Base-by-base conservation (phyloP, 2,329 filamentous ascomycete species). In the Scedosporium apiospermum region DNA sequence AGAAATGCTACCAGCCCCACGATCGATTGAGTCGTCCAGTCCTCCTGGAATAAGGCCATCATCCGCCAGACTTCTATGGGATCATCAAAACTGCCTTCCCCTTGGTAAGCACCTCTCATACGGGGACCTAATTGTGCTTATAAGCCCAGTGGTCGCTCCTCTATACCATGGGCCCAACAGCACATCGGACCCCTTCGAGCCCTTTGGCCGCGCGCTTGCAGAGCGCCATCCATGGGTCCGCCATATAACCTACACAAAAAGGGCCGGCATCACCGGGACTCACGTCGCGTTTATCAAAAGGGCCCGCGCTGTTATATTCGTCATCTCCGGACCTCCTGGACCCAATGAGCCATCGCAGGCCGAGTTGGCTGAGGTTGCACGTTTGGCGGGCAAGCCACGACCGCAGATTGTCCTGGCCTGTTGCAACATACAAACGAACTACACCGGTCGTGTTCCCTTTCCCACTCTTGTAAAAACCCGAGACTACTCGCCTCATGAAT, bases 221-320 rank as follows among this genome's bases (percentile, higher is more conserved):
- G 76, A 74, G 58, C 78, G 82, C 66, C 86, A 89, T 68, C 75
- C 80, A 2, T 80, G 79, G 71, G 78, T 92, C 65, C 83, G 87
- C 21, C 89, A 92, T 70, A 83, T 91, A 53, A 88, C 89, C 5
- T 93, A 90, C 68, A 83, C 85, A 4, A 82, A 84, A 57, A 78
- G 80, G 61, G 73, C 78, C 63, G 87, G 88, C 51, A 84, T 90
- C 70, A 88, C 85, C 2, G 78, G 80, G 23, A 80, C 83, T 55
- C 86, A 92, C 72, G 74, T 81, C 58, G 80, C 80, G 60, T 88
- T 89, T 67, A 80, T 90, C 61, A 80, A 78, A 63, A 76, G 82
- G 62, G 85, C 86, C 3, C 80, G 80, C 57, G 79, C 79, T 1
- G 76, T 89, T 42, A 72, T 90, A 14, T 83, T 89, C 63, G 81